Evolutionary conservation across 306 rosid genomes (phyloP).

Genomic region (Cajanus cajan): DNA sequence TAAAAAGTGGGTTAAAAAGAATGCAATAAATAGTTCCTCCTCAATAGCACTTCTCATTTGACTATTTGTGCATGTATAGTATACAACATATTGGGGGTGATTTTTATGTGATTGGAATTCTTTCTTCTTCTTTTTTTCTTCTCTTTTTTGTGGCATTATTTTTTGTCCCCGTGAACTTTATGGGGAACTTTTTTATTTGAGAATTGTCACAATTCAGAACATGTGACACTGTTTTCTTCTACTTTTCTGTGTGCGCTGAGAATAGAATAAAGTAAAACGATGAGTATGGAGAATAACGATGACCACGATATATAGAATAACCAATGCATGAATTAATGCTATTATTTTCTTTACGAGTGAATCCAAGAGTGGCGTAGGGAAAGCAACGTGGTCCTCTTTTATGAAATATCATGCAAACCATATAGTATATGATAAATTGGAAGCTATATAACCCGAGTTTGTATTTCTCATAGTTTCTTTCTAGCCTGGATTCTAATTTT

Average conservation of each 20-base stretch:
- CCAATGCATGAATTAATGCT: slow-evolving; percentile 31
- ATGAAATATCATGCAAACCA: slow-evolving; percentile 14
- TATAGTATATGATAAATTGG: slow-evolving; percentile 31
- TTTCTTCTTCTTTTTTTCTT: neutral
- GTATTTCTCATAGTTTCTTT: no score
- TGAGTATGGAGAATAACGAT: neutral
- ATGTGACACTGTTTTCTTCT: neutral
- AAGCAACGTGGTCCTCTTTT: slow-evolving; percentile 43
- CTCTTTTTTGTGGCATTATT: neutral
- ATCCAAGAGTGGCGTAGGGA: slow-evolving; percentile 28
- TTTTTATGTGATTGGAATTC: neutral
- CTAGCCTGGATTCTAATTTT: no score
- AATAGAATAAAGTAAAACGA: slow-evolving; percentile 10
- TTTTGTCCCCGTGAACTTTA: neutral
- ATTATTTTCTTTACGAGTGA: slow-evolving; percentile 30
- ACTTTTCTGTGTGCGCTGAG: slow-evolving; percentile 1
- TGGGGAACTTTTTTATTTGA: neutral
- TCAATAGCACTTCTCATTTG: neutral
- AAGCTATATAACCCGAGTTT: no score
- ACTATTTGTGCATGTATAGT: neutral
- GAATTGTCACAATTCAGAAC: neutral
- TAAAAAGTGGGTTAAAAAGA: no score
- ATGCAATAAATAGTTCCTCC: no score
- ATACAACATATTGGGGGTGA: neutral
- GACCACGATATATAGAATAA: slow-evolving; percentile 30